Evolutionary conservation across 805 yeast species (phyloP).

Genomic region (Wickerhamiella kazuoi): DNA sequence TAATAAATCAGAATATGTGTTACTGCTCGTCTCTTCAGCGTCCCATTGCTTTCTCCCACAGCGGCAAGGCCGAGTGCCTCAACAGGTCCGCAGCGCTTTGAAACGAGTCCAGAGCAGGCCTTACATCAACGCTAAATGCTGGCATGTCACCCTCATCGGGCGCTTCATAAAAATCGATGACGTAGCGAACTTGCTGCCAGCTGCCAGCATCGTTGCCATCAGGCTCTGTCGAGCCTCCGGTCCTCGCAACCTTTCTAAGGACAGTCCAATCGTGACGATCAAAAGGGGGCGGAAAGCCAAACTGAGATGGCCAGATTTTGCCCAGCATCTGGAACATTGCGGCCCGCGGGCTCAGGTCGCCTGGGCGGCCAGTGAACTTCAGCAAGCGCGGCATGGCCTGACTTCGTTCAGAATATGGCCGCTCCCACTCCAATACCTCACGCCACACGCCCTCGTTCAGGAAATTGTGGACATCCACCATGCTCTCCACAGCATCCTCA

Average conservation of each 20-base stretch:
- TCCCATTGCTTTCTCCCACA: background rate
- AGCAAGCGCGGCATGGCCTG: slow-evolving; percentile 54
- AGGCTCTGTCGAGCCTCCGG: slow-evolving; percentile 4
- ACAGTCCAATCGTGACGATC: slow-evolving; percentile 99
- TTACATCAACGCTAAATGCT: slow-evolving; percentile 76
- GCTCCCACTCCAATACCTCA: slow-evolving; percentile 85
- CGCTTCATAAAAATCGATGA: slow-evolving; percentile 91
- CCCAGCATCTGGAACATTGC: slow-evolving; percentile 46
- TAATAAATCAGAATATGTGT: too few relatives aligned
- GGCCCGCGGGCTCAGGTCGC: slow-evolving; percentile 76
- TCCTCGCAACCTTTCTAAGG: slow-evolving; percentile 32
- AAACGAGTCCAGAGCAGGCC: slow-evolving; percentile 76
- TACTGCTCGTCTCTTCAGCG: too few relatives aligned
- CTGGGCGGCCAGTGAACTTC: slow-evolving; percentile 83
- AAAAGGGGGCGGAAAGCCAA: slow-evolving; percentile 71
- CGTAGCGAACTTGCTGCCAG: slow-evolving; percentile 70
- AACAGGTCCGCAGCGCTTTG: slow-evolving; percentile 52
- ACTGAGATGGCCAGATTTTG: slow-evolving; percentile 51
- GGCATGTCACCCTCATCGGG: slow-evolving; percentile 78
- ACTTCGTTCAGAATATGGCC: slow-evolving; percentile 39
- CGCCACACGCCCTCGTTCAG: slow-evolving; percentile 96
- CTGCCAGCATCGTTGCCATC: slow-evolving; percentile 16
- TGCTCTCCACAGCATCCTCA: slow-evolving; percentile 87
- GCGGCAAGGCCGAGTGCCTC: slow-evolving; percentile 3
- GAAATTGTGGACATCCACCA: slow-evolving; percentile 95